These are phyloP conservation scores for Trichoderma endophyticum DNA, from an alignment of 2,329 filamentous ascomycete species.

Conservation along the genomic window DNA sequence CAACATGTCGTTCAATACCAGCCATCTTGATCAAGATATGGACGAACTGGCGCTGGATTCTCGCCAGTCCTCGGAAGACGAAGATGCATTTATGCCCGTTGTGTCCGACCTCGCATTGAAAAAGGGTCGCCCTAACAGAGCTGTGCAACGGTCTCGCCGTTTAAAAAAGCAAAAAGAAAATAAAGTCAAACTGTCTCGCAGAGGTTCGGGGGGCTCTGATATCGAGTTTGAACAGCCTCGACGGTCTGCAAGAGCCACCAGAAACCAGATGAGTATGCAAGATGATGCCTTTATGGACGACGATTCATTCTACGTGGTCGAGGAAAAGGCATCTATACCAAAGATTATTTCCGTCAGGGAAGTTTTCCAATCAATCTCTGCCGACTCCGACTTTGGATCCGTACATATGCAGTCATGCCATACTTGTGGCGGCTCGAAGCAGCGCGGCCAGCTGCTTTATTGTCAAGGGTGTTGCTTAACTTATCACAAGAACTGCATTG, in stretches of 20 bases:
- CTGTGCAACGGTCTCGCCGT: slow-evolving; percentile 25
- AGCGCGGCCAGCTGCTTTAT: slow-evolving; percentile 67
- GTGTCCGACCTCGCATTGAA: slow-evolving; percentile 36
- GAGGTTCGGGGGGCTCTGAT: slow-evolving; percentile 37
- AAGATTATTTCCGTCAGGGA: slow-evolving; percentile 69
- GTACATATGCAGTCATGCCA: slow-evolving; percentile 71
- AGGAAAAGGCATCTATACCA: slow-evolving; percentile 45
- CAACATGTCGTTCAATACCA: slow-evolving; percentile 27
- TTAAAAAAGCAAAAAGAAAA: slow-evolving; percentile 20
- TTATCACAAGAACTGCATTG: slow-evolving; percentile 82
- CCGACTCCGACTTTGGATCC: slow-evolving; percentile 63
- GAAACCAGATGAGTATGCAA: slow-evolving; percentile 42
- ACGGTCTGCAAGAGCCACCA: slow-evolving; percentile 47
- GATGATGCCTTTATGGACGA: slow-evolving; percentile 58
- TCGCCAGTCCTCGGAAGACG: slow-evolving; percentile 29
- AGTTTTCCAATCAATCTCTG: slow-evolving; percentile 61
- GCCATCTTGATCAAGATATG: slow-evolving; percentile 25
- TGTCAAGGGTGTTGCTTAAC: slow-evolving; percentile 88
- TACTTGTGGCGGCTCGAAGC: slow-evolving; percentile 53
- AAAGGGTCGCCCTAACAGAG: slow-evolving; percentile 24
- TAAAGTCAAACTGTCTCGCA: slow-evolving; percentile 12
- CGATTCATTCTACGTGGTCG: slow-evolving; percentile 51
- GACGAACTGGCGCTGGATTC: slow-evolving; percentile 35
- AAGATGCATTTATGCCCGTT: slow-evolving; percentile 35
- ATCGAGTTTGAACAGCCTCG: slow-evolving; percentile 54